Evolutionary conservation across 2,329 filamentous ascomycete genomes (phyloP), one percentile per base, ranked within the genome.

Genomic region (Claviceps sorghi): DNA sequence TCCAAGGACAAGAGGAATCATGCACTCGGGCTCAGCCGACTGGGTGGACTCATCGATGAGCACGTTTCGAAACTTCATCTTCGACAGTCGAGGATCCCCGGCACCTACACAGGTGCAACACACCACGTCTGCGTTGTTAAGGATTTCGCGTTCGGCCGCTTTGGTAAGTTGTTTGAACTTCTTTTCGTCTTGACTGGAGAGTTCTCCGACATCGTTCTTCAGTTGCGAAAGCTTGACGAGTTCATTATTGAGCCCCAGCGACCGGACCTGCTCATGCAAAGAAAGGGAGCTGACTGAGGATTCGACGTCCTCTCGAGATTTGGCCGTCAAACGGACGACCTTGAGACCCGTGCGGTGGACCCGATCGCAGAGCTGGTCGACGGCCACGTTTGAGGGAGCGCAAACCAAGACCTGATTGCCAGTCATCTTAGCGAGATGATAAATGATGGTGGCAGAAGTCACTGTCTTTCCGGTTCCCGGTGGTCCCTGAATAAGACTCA

Each of bases 21-120:
- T 95, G 68, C 93, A 98, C 68, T 98, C 93, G 0, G 93, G 93
- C 67, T 98, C 93, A 2, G 93, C 93, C 17, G 93, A 96, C 65
- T 98, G 93, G 1, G 93, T 98, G 44, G 91, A 97, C 69, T 98
- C 93, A 64, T 98, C 93, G 59, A 98, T 97, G 42, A 98, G 76
- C 21, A 98, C 93, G 57, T 95, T 98, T 57, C 93, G 84, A 74
- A 98, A 98, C 70, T 96, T 96, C 78, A 96, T 88, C 72, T 97
- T 97, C 49, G 90, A 82, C 51, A 98, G 80, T 58, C 93, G 86
- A 54, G 93, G 93, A 65, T 98, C 93, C 55, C 93, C 93, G 40
- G 93, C 93, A 69, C 93, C 93, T 62, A 98, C 93, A 60, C 93
- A 98, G 56, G 93, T 98, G 69, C 93, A 98, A 75, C 93, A 98